Conservation (phyloP, 192 early-diverging fungal species). For the Coemansia sp. region DNA sequence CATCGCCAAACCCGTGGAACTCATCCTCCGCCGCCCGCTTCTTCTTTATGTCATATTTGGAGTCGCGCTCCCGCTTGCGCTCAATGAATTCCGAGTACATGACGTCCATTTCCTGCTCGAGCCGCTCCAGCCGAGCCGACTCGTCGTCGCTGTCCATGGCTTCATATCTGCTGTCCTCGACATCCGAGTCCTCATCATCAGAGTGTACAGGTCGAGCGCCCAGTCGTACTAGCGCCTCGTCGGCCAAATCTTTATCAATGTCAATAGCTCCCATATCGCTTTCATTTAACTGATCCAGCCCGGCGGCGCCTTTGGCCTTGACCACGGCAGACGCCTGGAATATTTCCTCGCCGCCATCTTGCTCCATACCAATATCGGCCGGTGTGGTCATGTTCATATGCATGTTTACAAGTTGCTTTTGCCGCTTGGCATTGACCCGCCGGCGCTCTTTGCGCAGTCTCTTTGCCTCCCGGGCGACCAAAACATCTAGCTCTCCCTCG, state of each 20-base stretch:
- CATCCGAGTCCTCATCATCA: conserved; percentile 30
- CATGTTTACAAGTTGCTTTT: conserved; percentile 70
- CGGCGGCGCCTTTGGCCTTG: conserved; percentile 32
- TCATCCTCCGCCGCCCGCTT: conserved; percentile 67
- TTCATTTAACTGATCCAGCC: conserved; percentile 39
- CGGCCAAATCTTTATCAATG: conserved; percentile 43
- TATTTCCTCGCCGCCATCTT: conserved; percentile 58
- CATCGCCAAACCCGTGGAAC: conserved; percentile 62
- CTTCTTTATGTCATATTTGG: conserved; percentile 70
- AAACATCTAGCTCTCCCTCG: conserved; percentile 50
- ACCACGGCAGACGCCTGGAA: conserved; percentile 58
- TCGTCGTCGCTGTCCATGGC: conserved; percentile 61
- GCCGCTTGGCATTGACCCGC: conserved; percentile 67
- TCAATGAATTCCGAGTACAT: conserved; percentile 72
- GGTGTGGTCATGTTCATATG: conserved; percentile 79
- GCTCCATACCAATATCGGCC: conserved; percentile 73
- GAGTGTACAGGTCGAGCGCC: conserved; percentile 43
- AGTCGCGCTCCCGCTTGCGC: conserved; percentile 72
- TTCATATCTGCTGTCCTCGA: conserved; percentile 23
- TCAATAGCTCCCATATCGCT: conserved; percentile 54
- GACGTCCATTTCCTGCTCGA: conserved; percentile 62
- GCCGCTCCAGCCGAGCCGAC: conserved; percentile 55
- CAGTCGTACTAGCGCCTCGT: conserved; percentile 55
- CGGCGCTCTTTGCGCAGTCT: conserved; percentile 59
- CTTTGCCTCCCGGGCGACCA: conserved; percentile 50